These are phyloP conservation scores for Phoma sp. DNA, from an alignment of 2,329 filamentous ascomycete species.

Conservation along the genomic window DNA sequence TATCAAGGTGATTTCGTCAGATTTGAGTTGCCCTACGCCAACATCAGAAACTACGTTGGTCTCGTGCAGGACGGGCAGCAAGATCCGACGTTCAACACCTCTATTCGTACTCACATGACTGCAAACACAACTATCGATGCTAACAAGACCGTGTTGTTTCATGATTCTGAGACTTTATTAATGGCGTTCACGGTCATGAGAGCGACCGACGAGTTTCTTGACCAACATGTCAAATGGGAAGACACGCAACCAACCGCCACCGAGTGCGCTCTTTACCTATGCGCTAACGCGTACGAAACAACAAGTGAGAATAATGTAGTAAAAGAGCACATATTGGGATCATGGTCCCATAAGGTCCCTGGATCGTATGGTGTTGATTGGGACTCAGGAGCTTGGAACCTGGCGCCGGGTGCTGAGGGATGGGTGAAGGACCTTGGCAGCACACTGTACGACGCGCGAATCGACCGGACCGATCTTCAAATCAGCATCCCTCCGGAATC, in stretches of 20 bases:
- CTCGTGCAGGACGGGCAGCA: neutral
- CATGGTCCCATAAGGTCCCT: conserved; percentile 10
- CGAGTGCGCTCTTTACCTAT: conserved; percentile 21
- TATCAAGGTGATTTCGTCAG: neutral
- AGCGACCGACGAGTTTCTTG: conserved; percentile 9
- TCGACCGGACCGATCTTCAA: conserved; percentile 2
- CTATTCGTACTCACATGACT: conserved; percentile 2
- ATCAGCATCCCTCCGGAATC: neutral
- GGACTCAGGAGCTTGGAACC: neutral
- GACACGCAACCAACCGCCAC: conserved; percentile 8
- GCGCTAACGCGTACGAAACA: conserved; percentile 16
- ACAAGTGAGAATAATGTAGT: conserved; percentile 2
- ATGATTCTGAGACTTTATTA: conserved; percentile 1
- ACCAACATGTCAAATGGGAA: conserved; percentile 5
- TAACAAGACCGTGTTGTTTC: neutral
- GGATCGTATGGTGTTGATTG: neutral
- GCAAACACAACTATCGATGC: neutral
- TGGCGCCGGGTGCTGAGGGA: neutral
- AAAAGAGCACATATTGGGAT: neutral
- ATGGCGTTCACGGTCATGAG: conserved; percentile 3
- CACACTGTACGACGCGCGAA: neutral
- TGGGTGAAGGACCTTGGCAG: neutral
- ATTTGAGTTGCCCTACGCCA: neutral
- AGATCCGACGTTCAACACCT: no score
- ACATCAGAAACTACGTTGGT: neutral